Base-by-base conservation (phyloP, 306 rosid species). In the Castanospermum australe region DNA sequence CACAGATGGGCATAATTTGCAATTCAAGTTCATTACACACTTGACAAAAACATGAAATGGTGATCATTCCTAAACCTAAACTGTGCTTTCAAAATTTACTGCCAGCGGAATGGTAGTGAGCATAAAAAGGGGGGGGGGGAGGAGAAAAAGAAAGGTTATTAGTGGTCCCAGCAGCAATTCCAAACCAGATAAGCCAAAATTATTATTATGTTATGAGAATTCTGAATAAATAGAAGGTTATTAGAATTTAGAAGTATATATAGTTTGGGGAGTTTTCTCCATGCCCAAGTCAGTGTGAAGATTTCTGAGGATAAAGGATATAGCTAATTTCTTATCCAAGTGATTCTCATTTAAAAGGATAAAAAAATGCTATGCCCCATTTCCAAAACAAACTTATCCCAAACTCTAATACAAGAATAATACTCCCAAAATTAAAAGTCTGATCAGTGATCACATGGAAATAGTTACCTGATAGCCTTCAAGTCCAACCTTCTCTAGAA, bases 401-500 rank as follows among this genome's bases (percentile, higher is more conserved):
- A 8, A 73, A 14, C 28, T 52, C 25, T 54, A 71, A 35, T 39
- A 21, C 65, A 63, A 25, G 60, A 72, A 39, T n/a, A 67, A 78
- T 51, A 51, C 13, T 18, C 18, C n/a, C 42, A 38, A 24, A 28
- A 71, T 51, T 35, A 35, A 56, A 79, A 30, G 13, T 64, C 39
- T 22, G 36, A 67, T 60, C 33, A 55, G 33, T 22, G 36, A 67
- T 60, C 33, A 55, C 39, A 18, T 62, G 20, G 47, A 24, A 77
- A 48, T 22, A 67, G 78, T 84, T 89, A 90, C 97, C 97, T 92
- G 97, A 86, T 72, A 90, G 55, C 96, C 97, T 79, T 89, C 67
- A 45, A 92, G 91, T 74, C 93, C 91, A 60, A 92, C 88, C 83
- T 88, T 89, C 85, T 90, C 84, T 25, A 90, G 79, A 65, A 92